These are phyloP conservation scores for Debaryomyces fabryi DNA, from an alignment of 1,139 yeast genomes.

Conservation along the genomic window DNA sequence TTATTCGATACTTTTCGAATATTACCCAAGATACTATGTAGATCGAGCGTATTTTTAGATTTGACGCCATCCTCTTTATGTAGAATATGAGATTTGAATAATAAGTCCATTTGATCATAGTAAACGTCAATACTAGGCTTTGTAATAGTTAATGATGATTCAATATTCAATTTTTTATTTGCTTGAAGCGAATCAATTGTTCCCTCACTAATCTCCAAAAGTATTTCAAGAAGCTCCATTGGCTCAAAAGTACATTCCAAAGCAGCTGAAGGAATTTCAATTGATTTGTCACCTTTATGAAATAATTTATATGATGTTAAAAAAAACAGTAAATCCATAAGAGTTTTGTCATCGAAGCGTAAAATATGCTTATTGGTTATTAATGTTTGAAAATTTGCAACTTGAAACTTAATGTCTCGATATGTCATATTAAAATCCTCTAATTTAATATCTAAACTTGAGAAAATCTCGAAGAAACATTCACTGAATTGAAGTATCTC, in stretches of 20 bases:
- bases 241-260: slow-evolving; percentile 5
- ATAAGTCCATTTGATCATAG: slow-evolving; percentile 38
- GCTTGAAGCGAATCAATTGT: neutral
- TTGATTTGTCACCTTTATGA: slow-evolving; percentile 34
- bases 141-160: slow-evolving; percentile 25
- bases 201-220: neutral
- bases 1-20: slow-evolving; percentile 27
- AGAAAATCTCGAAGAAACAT: slow-evolving; percentile 10
- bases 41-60: neutral
- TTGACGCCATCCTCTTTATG: slow-evolving; percentile 12
- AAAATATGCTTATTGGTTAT: neutral
- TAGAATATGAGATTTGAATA: slow-evolving; percentile 10
- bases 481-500: neutral
- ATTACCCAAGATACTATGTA: neutral
- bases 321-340: slow-evolving; percentile 2
- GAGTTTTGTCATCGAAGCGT: neutral
- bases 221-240: neutral
- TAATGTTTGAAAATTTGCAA: slow-evolving; percentile 17
- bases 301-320: slow-evolving; percentile 32
- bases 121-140: slow-evolving; percentile 42
- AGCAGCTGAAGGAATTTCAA: slow-evolving; percentile 34
- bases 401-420: slow-evolving; percentile 7
- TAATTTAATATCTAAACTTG: slow-evolving; percentile 25
- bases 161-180: slow-evolving; percentile 18
- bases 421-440: slow-evolving; percentile 35